These are phyloP conservation scores for Wickerhamiella brachini DNA, from an alignment of 805 yeast species.

Conservation along the genomic window DNA sequence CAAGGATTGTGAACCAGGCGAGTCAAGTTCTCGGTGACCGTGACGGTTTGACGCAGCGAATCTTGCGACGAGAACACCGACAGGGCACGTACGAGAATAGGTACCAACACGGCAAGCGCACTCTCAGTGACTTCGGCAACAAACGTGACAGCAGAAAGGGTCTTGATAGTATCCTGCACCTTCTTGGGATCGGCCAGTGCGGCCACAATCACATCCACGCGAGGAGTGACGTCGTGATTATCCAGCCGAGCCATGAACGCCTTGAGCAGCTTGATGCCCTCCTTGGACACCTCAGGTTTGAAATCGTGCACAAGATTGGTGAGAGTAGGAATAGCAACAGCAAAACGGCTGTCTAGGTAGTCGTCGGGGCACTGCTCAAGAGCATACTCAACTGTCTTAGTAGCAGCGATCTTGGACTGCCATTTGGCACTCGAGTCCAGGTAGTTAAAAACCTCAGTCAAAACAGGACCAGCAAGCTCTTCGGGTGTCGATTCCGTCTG, in stretches of 20 bases:
- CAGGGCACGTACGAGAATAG: slow-evolving; percentile 80
- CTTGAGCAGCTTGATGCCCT: slow-evolving; percentile 58
- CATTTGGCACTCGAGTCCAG: slow-evolving; percentile 79
- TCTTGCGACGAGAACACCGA: slow-evolving; percentile 85
- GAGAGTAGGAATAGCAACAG: slow-evolving; percentile 64
- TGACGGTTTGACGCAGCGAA: slow-evolving; percentile 90
- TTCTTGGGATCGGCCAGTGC: slow-evolving; percentile 83
- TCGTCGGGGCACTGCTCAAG: slow-evolving; percentile 74
- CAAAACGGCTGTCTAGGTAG: slow-evolving; percentile 67
- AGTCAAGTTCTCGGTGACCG: slow-evolving; percentile 89
- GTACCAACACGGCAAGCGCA: slow-evolving; percentile 77
- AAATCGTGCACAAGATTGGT: slow-evolving; percentile 88
- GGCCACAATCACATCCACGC: slow-evolving; percentile 69
- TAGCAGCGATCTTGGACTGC: slow-evolving; percentile 77
- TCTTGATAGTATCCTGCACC: slow-evolving; percentile 78
- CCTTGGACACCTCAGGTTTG: slow-evolving; percentile 88
- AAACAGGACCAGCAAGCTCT: slow-evolving; percentile 57
- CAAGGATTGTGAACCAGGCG: slow-evolving; percentile 86
- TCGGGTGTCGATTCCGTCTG: slow-evolving; percentile 61
- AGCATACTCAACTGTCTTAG: slow-evolving; percentile 58
- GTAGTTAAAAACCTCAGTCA: slow-evolving; percentile 48
- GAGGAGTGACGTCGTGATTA: slow-evolving; percentile 80
- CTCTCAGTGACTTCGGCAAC: slow-evolving; percentile 99
- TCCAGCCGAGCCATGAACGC: slow-evolving; percentile 72
- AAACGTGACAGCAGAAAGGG: slow-evolving; percentile 84